These are phyloP conservation scores for Ramalina peruviana DNA, from an alignment of 495 filamentous ascomycete species.

Conservation along the genomic window DNA sequence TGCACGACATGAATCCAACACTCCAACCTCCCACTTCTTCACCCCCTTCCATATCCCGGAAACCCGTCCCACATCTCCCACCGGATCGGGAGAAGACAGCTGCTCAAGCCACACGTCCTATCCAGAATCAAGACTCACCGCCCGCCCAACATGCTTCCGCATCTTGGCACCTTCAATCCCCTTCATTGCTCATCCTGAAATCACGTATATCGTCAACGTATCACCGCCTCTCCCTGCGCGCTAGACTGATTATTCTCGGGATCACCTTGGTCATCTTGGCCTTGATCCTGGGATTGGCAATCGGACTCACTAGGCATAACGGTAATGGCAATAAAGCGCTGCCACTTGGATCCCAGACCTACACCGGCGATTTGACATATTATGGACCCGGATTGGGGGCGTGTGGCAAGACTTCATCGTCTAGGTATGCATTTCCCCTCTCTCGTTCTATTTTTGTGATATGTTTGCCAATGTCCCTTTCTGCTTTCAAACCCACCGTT, in stretches of 20 bases:
- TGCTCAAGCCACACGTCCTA: neutral
- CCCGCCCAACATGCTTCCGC: too few species aligned
- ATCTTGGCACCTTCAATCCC: neutral
- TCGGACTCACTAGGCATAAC: constrained; percentile 29
- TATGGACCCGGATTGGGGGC: constrained; percentile 55
- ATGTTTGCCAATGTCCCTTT: too few species aligned
- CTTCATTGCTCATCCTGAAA: neutral
- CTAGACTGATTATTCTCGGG: constrained; percentile 15
- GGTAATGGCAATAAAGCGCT: constrained; percentile 30
- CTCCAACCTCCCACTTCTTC: too few species aligned
- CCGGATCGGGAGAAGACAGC: neutral
- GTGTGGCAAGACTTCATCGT: constrained; percentile 45
- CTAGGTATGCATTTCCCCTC: too few species aligned
- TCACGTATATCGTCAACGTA: neutral
- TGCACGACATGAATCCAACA: too few species aligned
- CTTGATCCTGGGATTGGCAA: constrained; percentile 40
- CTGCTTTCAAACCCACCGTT: too few species aligned
- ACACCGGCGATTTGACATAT: constrained; percentile 58
- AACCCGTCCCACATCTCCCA: neutral
- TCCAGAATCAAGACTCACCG: too few species aligned
- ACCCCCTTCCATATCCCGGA: too few species aligned
- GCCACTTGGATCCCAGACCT: constrained; percentile 23
- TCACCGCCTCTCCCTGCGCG: neutral
- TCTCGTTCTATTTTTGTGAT: too few species aligned
- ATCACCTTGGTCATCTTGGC: constrained; percentile 28